Evolutionary conservation across 257 asterid species (phyloP).

Genomic region (Fraxinus anomala): DNA sequence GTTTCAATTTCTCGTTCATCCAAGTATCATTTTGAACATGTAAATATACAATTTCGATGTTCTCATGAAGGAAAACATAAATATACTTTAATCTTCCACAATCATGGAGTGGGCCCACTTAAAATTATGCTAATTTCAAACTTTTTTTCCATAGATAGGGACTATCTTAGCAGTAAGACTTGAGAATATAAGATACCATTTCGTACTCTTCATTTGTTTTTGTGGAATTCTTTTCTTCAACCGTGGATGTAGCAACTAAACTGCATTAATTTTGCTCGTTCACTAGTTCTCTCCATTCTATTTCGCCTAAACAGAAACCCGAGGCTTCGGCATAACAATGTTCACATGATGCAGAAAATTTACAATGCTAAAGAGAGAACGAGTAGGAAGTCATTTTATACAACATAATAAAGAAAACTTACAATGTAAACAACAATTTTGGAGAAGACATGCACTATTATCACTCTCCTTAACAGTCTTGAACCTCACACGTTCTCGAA

Average conservation of each 20-base stretch:
- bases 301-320: not conserved
- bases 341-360: not conserved
- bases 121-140: no score
- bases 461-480: not conserved
- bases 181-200: no score
- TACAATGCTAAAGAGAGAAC: not conserved
- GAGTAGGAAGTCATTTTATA: not conserved
- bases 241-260: not conserved
- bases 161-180: no score
- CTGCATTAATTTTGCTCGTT: not conserved
- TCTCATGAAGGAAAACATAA: no score
- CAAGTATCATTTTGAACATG: no score
- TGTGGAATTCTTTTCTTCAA: no score
- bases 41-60: no score
- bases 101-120: no score
- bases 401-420: not conserved
- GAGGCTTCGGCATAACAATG: not conserved
- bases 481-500: not conserved
- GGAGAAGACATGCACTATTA: not conserved
- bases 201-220: no score
- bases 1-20: no score
- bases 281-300: not conserved
- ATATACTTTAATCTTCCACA: no score
- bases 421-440: not conserved
- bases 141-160: no score